phyloP scores from a whole-genome alignment of 495 filamentous ascomycete species.

The Pseudomonodictys pantanalensis region DNA sequence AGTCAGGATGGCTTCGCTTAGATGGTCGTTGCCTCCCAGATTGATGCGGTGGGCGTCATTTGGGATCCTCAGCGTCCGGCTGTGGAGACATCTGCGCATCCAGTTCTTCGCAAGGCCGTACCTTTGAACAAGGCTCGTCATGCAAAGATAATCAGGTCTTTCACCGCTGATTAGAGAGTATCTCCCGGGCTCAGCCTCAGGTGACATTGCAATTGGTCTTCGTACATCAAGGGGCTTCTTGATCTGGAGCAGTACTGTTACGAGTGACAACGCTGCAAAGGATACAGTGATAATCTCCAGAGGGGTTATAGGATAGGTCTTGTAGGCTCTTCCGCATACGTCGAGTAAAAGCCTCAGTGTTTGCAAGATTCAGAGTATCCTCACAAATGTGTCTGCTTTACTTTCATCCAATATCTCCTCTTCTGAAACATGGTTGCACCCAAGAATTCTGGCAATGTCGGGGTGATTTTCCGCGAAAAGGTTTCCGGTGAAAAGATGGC shows the following conservation, averaged over 20 bases:
- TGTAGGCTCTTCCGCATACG: neutral
- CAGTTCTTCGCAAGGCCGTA: neutral
- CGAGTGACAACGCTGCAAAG: slow-evolving; percentile 4
- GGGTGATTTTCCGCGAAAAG: too few species aligned
- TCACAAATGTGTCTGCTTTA: slow-evolving; percentile 9
- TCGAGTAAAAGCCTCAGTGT: slow-evolving; percentile 4
- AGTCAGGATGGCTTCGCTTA: neutral
- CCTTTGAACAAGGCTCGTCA: neutral
- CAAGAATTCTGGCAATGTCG: neutral
- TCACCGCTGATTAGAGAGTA: too few species aligned
- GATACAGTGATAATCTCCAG: slow-evolving; percentile 18
- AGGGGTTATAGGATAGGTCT: slow-evolving; percentile 5
- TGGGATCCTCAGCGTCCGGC: neutral
- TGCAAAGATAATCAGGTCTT: too few species aligned
- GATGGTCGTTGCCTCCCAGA: neutral
- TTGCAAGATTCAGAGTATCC: slow-evolving; percentile 1
- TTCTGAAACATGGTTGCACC: neutral
- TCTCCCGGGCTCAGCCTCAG: too few species aligned
- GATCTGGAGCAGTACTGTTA: slow-evolving; percentile 1
- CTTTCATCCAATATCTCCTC: slow-evolving; percentile 13
- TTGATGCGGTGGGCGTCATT: neutral
- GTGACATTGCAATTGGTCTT: neutral
- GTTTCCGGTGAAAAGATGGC: too few species aligned
- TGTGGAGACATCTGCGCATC: neutral
- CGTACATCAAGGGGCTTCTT: slow-evolving; percentile 11